phyloP scores from a whole-genome alignment of 352 stramenopile species.

The Saprolegnia diclina region DNA sequence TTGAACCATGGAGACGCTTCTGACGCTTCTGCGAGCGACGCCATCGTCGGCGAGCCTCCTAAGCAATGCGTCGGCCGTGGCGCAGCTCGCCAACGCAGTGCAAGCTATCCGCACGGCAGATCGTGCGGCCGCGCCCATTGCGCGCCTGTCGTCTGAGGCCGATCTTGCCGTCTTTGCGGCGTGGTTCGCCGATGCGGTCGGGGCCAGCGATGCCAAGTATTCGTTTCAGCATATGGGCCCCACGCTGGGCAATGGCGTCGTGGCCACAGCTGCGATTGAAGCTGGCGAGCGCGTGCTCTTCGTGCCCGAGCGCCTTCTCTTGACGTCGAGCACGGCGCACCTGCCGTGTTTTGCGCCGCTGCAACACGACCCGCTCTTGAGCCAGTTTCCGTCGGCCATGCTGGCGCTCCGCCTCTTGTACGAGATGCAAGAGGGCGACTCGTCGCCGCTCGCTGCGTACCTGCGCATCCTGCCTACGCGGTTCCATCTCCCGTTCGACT shows the following conservation, averaged over 20 bases:
- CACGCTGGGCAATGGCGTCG: slow-evolving; percentile 27
- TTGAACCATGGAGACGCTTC: background rate
- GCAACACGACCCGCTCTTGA: slow-evolving; percentile 34
- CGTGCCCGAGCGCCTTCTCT: slow-evolving; percentile 24
- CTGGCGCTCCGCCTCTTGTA: slow-evolving; percentile 41
- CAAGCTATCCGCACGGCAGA: background rate
- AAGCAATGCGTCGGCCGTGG: background rate
- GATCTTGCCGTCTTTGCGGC: background rate
- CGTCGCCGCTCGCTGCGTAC: slow-evolving; percentile 42
- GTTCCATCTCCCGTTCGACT: slow-evolving; percentile 50
- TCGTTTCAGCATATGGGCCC: slow-evolving; percentile 9
- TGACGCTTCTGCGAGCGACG: background rate
- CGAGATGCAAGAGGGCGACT: slow-evolving; percentile 31
- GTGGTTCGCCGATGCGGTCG: background rate
- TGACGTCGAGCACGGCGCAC: slow-evolving; percentile 10
- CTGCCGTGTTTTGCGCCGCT: background rate
- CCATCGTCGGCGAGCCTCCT: background rate
- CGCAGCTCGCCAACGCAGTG: background rate
- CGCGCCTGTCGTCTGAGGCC: background rate
- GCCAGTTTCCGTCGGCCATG: slow-evolving; percentile 38
- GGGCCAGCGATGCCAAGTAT: background rate
- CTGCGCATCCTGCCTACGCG: slow-evolving; percentile 37
- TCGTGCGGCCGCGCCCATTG: background rate
- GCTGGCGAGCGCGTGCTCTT: slow-evolving; percentile 20
- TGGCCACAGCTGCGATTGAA: background rate